Evolutionary conservation across 1,284 basidiomycete genomes (phyloP).

Genomic region (Inonotus hispidus): DNA sequence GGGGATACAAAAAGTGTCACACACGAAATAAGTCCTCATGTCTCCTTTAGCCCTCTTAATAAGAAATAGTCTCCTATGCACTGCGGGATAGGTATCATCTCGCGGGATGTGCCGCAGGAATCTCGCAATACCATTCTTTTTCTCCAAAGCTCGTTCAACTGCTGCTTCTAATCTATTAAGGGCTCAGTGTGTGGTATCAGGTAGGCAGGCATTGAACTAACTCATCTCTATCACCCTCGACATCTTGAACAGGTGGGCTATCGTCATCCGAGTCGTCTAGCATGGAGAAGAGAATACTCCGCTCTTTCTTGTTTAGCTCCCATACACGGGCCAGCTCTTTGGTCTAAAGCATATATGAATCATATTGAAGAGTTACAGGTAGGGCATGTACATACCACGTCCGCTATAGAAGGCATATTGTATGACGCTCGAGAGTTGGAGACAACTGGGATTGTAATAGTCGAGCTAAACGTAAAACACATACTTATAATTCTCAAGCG

Average conservation of each 20-base stretch:
- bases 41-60: not conserved
- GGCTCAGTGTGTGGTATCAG: not conserved
- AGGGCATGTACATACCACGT: too few species aligned
- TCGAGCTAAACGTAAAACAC: too few species aligned
- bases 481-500: too few species aligned
- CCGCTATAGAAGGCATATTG: too few species aligned
- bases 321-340: too few species aligned
- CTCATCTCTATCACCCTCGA: not conserved
- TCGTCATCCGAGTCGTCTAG: not conserved
- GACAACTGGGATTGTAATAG: too few species aligned
- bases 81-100: not conserved
- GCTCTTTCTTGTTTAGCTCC: not conserved
- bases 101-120: not conserved
- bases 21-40: not conserved
- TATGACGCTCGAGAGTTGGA: too few species aligned
- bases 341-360: too few species aligned
- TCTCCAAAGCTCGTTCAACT: not conserved
- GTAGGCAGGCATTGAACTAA: not conserved
- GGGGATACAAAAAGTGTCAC: too few species aligned
- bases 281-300: not conserved
- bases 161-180: not conserved
- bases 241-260: constrained; percentile 19
- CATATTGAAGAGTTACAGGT: too few species aligned
- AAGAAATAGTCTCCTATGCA: too few species aligned
- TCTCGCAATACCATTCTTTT: not conserved